A percentile compares a stretch with the other conserved stretches of the same genome.
Evolutionary conservation across 1,139 yeast genomes (phyloP).

Genomic region (Nematodospora anomalae): DNA sequence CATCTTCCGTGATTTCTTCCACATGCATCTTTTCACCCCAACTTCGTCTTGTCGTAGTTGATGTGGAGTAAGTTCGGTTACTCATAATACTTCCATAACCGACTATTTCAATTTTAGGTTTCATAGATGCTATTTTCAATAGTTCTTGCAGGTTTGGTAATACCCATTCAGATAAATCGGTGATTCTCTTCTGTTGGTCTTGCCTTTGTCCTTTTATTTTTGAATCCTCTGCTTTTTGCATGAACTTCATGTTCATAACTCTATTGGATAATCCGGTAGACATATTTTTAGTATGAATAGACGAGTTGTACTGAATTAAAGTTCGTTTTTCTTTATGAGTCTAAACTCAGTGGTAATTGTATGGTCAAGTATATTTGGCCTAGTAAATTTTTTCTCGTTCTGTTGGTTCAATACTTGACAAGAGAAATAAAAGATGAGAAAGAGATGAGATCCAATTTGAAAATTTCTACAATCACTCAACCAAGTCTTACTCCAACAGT

Average conservation of each 20-base stretch:
- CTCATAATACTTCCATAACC: slow-evolving; percentile 49
- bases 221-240: slow-evolving; percentile 34
- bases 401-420: too few species aligned
- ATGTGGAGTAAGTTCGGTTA: slow-evolving; percentile 14
- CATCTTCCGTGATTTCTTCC: slow-evolving; percentile 9
- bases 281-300: too few species aligned
- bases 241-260: slow-evolving; percentile 72
- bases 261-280: slow-evolving; percentile 54
- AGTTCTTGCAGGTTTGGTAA: slow-evolving; percentile 36
- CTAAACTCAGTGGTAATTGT: too few species aligned
- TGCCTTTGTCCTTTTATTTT: slow-evolving; percentile 26
- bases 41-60: slow-evolving; percentile 25
- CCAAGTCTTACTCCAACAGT: too few species aligned
- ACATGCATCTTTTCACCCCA: slow-evolving; percentile 14
- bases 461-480: too few species aligned
- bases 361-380: too few species aligned
- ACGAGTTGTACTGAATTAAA: too few species aligned
- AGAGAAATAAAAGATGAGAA: too few species aligned
- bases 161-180: slow-evolving; percentile 65
- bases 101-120: slow-evolving; percentile 14
- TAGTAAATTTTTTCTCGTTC: too few species aligned
- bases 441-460: too few species aligned
- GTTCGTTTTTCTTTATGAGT: too few species aligned
- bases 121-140: slow-evolving; percentile 15
- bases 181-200: slow-evolving; percentile 37